phyloP scores from a whole-genome alignment of 2,329 filamentous ascomycete species.

The Aspergillus arachidicola region DNA sequence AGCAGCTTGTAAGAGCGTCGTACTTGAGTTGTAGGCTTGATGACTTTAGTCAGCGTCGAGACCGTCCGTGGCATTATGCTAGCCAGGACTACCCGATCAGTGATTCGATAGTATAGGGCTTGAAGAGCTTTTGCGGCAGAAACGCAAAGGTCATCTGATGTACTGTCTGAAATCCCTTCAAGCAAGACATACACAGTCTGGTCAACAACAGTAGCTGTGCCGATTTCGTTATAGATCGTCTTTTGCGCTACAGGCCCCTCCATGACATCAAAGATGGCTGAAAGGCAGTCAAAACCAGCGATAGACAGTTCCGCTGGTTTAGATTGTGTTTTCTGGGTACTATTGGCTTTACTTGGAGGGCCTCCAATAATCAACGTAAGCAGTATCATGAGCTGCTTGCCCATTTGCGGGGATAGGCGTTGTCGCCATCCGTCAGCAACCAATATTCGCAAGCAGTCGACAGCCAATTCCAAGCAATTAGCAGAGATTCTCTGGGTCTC shows the following conservation, averaged over 20 bases:
- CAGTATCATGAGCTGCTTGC: conserved; percentile 82
- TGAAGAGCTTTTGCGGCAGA: conserved; percentile 68
- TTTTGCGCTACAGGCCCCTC: conserved; percentile 49
- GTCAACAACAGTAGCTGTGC: conserved; percentile 75
- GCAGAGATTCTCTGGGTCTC: conserved; percentile 72
- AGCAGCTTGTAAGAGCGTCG: conserved; percentile 66
- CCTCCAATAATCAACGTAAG: conserved; percentile 80
- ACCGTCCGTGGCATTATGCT: conserved; percentile 87
- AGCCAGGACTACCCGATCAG: conserved; percentile 73
- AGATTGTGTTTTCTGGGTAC: conserved; percentile 28
- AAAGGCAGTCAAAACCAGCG: conserved; percentile 71
- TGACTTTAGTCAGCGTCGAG: conserved; percentile 74
- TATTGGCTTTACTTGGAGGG: conserved; percentile 57
- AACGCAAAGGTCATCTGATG: conserved; percentile 68
- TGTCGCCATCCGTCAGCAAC: conserved; percentile 78
- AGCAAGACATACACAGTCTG: conserved; percentile 80
- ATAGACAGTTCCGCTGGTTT: conserved; percentile 72
- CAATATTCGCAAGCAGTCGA: conserved; percentile 74
- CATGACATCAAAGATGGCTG: conserved; percentile 65
- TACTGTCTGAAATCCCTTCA: conserved; percentile 68
- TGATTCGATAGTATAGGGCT: conserved; percentile 64
- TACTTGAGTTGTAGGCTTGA: conserved; percentile 68
- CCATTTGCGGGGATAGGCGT: conserved; percentile 70
- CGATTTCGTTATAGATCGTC: conserved; percentile 51
- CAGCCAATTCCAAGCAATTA: conserved; percentile 68